Base-by-base conservation (phyloP, 1,284 basidiomycete species). In the Heterobasidion annosum region DNA sequence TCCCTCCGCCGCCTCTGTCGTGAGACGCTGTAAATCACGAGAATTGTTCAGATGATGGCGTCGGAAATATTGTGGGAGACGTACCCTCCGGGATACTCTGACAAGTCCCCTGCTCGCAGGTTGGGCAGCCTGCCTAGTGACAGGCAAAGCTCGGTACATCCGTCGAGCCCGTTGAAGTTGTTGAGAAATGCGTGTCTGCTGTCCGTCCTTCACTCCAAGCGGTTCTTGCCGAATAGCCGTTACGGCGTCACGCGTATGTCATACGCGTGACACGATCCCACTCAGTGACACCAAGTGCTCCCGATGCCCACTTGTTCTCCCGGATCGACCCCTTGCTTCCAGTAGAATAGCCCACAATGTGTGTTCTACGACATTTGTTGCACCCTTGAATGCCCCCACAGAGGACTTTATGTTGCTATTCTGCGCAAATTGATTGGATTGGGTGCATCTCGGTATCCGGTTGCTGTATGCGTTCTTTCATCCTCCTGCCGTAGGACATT, bases 131-230 rank as follows among this genome's bases (percentile, higher is more conserved):
- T 74, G 75, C 69, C 76, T 78, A 53, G 76, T 72, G 60, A 78
- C 73, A 68, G 76, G 70, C 62, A 81, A 68, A 62, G 74, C 74
- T 67, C 81, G 79, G 73, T 83, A 76, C 82, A 85, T 85, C 59
- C 63, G 67, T 59, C 46, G 45, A 44, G 12, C 25, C 33, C 40
- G 34, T 40, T n/a, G n/a, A 40, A 40, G 37, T 40, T 40, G n/a
- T 40, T 40, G 37, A 40, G 37, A 40, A 40, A n/a, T 40, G 37
- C 37, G 37, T 40, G 37, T 40, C 10, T 10, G 37, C n/a, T 40
- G 37, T n/a, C 37, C n/a, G 37, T n/a, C 12, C 37, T 40, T 25
- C 25, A 25, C 25, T 25, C 25, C 12, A 40, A 40, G 37, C 37
- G 37, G 37, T 40, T 40, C 37, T n/a, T n/a, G 37, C 37, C 37